A percentile compares a stretch with the other conserved stretches of the same genome.
Conservation (phyloP, 129 eudicot species). For the Lonicera japonica region DNA sequence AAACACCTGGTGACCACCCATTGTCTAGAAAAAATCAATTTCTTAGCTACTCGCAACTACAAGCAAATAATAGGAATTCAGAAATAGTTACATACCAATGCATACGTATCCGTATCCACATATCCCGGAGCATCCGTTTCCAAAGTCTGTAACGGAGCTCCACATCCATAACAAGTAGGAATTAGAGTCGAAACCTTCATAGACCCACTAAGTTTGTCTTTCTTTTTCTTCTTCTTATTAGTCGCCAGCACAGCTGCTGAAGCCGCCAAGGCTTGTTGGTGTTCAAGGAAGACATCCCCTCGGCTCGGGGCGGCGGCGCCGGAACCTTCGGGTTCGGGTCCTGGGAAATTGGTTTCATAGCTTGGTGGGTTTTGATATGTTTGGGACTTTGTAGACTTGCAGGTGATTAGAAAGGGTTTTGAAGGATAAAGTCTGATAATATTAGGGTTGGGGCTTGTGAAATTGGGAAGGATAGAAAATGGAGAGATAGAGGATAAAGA, state of each 20-base stretch:
- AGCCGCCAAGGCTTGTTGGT: slow-evolving; percentile 47
- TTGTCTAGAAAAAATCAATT: too few species aligned
- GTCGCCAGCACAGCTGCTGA: slow-evolving; percentile 27
- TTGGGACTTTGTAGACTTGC: slow-evolving; percentile 32
- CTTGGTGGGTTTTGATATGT: slow-evolving; percentile 14
- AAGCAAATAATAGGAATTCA: too few species aligned
- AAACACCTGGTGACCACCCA: too few species aligned
- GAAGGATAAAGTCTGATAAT: slow-evolving; percentile 18
- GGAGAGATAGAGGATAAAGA: slow-evolving; percentile 39
- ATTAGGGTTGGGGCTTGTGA: slow-evolving; percentile 20
- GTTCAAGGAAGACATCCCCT: slow-evolving; percentile 66
- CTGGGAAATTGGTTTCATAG: slow-evolving; percentile 16
- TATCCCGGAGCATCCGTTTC: slow-evolving; percentile 87
- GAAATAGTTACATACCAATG: slow-evolving; percentile 39
- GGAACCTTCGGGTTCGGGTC: slow-evolving; percentile 39
- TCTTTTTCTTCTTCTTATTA: slow-evolving; percentile 44
- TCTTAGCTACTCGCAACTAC: too few species aligned
- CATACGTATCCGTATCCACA: slow-evolving; percentile 71
- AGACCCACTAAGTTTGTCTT: slow-evolving; percentile 31
- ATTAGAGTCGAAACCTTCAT: slow-evolving; percentile 22
- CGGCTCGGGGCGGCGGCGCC: slow-evolving; percentile 89
- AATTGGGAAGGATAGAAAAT: slow-evolving; percentile 21
- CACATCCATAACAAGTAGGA: slow-evolving; percentile 80
- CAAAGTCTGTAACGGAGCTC: slow-evolving; percentile 76
- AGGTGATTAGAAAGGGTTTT: slow-evolving; percentile 35